Evolutionary conservation across 2,329 filamentous ascomycete genomes (phyloP), one percentile per base, ranked within the genome.

Genomic region (Nigrospora osmanthi): DNA sequence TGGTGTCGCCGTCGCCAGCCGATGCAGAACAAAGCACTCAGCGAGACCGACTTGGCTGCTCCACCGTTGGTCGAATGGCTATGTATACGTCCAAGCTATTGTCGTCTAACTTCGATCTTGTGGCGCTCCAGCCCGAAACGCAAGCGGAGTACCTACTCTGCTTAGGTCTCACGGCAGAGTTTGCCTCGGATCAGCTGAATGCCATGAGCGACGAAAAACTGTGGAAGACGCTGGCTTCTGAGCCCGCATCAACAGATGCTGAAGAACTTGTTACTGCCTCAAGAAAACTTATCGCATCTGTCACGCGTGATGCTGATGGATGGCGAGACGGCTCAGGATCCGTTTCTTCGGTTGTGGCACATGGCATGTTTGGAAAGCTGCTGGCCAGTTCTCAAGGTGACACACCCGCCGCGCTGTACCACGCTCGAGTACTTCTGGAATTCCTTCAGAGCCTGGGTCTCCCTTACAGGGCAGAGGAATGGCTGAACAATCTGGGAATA

Each of bases 11-110:
- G 5, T 44, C 58, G 0, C 44, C 57, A 23, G 16, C 28, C 5
- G 32, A 15, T 6, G 52, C 47, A 38, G 49, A 50, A n/a, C 13
- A 39, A n/a, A 46, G 35, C 15, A 40, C 3, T 46, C 46, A 61
- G 31, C 72, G 83, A 37, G 89, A 95, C 58, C 69, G 75, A 4
- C 76, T 78, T 51, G 86, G 86, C 0, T 78, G 82, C 31, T 88
- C 88, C 2, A 71, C 86, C 44, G 80, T 88, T 1, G 78, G 87
- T 13, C 76, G 91, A 45, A 86, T 94, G 68, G 80, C 84, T 1
- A 71, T 84, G 40, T 95, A 89, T 59, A 76, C 80, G 0, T 70
- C 73, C 6, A 74, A 73, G 40, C 59, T 93, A 0, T 58, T 89
- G 0, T 56, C 62, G 1, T 60, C 63, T 3, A 64, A 66, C 0